phyloP scores from a whole-genome alignment of 805 yeast species.

The Starmerella floris region DNA sequence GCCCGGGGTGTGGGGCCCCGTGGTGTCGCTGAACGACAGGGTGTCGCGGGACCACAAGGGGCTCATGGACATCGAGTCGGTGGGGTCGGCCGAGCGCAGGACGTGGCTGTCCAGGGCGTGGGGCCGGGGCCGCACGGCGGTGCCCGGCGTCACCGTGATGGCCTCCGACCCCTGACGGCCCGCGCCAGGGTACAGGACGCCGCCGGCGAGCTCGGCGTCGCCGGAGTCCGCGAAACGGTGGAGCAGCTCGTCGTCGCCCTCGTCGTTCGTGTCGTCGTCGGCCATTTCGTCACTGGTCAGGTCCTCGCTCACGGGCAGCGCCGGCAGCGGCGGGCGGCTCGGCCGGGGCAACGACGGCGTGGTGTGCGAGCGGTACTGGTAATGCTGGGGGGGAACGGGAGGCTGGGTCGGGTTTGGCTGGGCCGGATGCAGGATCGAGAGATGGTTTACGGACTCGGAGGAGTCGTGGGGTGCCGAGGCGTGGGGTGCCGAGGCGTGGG shows the following conservation, averaged over 20 bases:
- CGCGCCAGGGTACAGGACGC: constrained; percentile 4
- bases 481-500: background rate
- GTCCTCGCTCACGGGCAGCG: background rate
- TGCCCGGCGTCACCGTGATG: constrained; percentile 20
- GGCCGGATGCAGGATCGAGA: too few species aligned
- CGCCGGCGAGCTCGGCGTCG: background rate
- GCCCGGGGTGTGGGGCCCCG: constrained; percentile 11
- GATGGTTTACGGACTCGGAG: background rate
- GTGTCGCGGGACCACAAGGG: constrained; percentile 5
- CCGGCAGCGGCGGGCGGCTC: background rate
- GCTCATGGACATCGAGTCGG: constrained; percentile 14
- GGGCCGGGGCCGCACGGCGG: constrained; percentile 6
- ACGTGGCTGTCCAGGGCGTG: constrained; percentile 3
- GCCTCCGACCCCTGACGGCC: constrained; percentile 19
- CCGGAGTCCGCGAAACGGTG: background rate
- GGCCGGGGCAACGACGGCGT: background rate
- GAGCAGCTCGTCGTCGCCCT: background rate
- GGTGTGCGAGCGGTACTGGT: too few species aligned
- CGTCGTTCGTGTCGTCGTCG: background rate
- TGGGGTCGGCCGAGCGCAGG: constrained; percentile 10
- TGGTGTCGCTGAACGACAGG: constrained; percentile 3
- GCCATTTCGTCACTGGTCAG: background rate
- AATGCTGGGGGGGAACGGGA: background rate
- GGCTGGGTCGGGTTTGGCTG: too few species aligned
- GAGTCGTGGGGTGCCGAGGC: background rate